Percentiles rank a stretch among this genome's conserved stretches.
Evolutionary conservation across 2,329 filamentous ascomycete species (phyloP).

Genomic region (Microdochium bolleyi): DNA sequence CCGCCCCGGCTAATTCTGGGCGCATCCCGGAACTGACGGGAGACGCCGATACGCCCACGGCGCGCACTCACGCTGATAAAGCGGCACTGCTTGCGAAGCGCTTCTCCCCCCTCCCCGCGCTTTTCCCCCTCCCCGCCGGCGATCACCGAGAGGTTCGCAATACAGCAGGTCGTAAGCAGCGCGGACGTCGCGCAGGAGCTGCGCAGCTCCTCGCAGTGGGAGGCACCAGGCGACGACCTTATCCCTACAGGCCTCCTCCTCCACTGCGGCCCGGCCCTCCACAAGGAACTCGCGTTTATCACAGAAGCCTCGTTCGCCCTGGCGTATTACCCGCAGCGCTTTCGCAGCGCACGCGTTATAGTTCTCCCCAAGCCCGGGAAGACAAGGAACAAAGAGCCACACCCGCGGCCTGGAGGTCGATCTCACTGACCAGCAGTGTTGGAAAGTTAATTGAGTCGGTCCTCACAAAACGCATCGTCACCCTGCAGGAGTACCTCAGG

Average conservation of each 20-base stretch:
- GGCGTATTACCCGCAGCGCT: neutral
- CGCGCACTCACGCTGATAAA: neutral
- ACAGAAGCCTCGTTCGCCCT: neutral
- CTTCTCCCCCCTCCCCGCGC: neutral
- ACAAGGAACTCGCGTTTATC: neutral
- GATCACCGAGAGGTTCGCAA: neutral
- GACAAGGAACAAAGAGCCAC: neutral
- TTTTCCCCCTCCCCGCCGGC: neutral
- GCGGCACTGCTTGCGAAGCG: neutral
- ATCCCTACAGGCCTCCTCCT: neutral
- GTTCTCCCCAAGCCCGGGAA: neutral
- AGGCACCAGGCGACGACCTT: neutral
- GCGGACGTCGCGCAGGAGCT: neutral
- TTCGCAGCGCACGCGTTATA: neutral
- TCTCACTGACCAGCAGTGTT: neutral
- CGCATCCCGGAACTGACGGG: neutral
- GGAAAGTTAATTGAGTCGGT: neutral
- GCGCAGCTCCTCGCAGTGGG: neutral
- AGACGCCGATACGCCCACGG: neutral
- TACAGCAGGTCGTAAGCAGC: neutral
- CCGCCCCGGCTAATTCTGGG: neutral
- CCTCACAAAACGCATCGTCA: neutral
- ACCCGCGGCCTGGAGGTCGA: neutral
- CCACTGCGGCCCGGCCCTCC: neutral
- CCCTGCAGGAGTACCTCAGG: neutral